phyloP scores from a whole-genome alignment of 495 filamentous ascomycete genomes.

The Massariosphaeria phaeospora region DNA sequence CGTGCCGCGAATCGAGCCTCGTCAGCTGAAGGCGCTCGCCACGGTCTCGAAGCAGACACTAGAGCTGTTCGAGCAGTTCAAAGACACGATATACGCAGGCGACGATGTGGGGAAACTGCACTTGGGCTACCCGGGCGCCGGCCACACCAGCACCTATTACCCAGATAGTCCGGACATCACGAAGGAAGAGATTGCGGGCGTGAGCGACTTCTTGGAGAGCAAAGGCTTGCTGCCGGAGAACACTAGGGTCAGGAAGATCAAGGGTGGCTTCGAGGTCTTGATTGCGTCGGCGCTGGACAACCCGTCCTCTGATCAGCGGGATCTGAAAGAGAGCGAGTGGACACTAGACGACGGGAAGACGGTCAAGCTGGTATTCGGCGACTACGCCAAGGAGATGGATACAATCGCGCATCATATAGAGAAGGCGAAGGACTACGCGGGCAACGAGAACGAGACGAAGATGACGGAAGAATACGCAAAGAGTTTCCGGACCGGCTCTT shows the following conservation, averaged over 20 bases:
- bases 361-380: slow-evolving; percentile 74
- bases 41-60: slow-evolving; percentile 49
- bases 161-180: slow-evolving; percentile 81
- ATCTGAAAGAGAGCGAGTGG: slow-evolving; percentile 62
- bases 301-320: slow-evolving; percentile 57
- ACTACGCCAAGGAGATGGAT: slow-evolving; percentile 75
- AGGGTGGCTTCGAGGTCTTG: slow-evolving; percentile 69
- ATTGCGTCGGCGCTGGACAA: slow-evolving; percentile 68
- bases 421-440: slow-evolving; percentile 68
- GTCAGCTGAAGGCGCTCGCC: slow-evolving; percentile 66
- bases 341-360: slow-evolving; percentile 68
- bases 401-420: slow-evolving; percentile 66
- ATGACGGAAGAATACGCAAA: slow-evolving; percentile 82
- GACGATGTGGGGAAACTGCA: slow-evolving; percentile 65
- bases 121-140: slow-evolving; percentile 74
- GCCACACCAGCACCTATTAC: slow-evolving; percentile 90
- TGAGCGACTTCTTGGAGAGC: slow-evolving; percentile 68
- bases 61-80: slow-evolving; percentile 58
- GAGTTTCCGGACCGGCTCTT: slow-evolving; percentile 78
- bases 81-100: slow-evolving; percentile 70
- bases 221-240: slow-evolving; percentile 78
- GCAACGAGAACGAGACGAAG: slow-evolving; percentile 75
- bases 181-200: slow-evolving; percentile 70
- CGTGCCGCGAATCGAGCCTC: slow-evolving; percentile 68
- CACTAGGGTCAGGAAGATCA: slow-evolving; percentile 73